Evolutionary conservation across 2,329 filamentous ascomycete genomes (phyloP).

Genomic region (Acrocalymma vagum): DNA sequence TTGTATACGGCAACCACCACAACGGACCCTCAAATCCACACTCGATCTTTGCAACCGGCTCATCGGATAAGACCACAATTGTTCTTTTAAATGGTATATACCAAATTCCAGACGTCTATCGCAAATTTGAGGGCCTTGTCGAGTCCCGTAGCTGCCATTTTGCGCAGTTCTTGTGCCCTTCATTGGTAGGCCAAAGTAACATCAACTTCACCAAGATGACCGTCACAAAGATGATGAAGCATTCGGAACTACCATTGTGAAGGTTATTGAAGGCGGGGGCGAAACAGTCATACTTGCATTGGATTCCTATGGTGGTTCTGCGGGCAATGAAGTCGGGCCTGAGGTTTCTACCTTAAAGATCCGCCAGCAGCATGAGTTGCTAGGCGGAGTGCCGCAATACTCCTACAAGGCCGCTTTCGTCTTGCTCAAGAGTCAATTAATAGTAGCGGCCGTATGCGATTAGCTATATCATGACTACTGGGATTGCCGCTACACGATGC

Average conservation of each 20-base stretch:
- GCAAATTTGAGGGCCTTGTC: slow-evolving; percentile 20
- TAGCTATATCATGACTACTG: slow-evolving; percentile 10
- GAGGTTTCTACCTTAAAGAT: slow-evolving; percentile 20
- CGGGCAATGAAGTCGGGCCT: slow-evolving; percentile 29
- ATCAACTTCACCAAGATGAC: slow-evolving; percentile 25
- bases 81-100: slow-evolving; percentile 37
- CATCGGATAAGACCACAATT: no score
- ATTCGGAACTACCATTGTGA: slow-evolving; percentile 12
- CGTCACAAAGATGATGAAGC: slow-evolving; percentile 17
- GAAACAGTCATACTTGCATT: slow-evolving; percentile 35
- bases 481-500: slow-evolving; percentile 10
- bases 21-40: no score
- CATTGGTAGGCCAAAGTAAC: slow-evolving; percentile 16
- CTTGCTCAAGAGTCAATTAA: slow-evolving; percentile 9
- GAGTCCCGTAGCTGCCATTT: slow-evolving; percentile 26
- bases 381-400: slow-evolving; percentile 14
- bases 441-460: slow-evolving; percentile 10
- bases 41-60: no score
- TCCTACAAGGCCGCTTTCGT: slow-evolving; percentile 17
- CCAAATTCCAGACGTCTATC: slow-evolving; percentile 25
- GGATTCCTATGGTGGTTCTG: slow-evolving; percentile 40
- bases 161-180: slow-evolving; percentile 21
- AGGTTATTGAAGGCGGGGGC: slow-evolving; percentile 21
- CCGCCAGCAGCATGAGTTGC: slow-evolving; percentile 4
- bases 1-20: no score